A percentile compares a stretch with the other conserved stretches of the same genome.
Conservation (phyloP, 2,329 filamentous ascomycete species). For the Thyridium curvatum region DNA sequence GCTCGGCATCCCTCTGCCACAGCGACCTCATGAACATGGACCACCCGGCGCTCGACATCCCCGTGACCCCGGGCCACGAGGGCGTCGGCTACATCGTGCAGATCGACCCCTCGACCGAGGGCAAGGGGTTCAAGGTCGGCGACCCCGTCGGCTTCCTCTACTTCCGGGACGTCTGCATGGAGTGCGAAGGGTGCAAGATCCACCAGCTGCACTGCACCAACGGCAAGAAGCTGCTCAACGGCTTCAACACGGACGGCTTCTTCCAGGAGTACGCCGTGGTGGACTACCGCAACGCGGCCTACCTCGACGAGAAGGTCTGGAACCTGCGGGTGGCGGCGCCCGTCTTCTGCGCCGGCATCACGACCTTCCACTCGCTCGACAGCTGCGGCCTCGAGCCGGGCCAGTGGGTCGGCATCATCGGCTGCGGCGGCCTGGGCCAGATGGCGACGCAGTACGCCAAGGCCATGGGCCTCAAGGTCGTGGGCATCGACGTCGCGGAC, state of each 20-base stretch:
- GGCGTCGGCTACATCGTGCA: slow-evolving; percentile 34
- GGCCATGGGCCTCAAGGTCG: slow-evolving; percentile 34
- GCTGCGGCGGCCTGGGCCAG: slow-evolving; percentile 37
- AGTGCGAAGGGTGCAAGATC: slow-evolving; percentile 37
- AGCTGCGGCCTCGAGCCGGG: slow-evolving; percentile 25
- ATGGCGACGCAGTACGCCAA: slow-evolving; percentile 38
- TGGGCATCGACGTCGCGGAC: slow-evolving; percentile 37
- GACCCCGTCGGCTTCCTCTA: slow-evolving; percentile 39
- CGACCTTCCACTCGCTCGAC: slow-evolving; percentile 32
- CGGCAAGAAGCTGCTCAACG: slow-evolving; percentile 30
- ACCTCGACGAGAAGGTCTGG: slow-evolving; percentile 25
- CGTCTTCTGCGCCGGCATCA: slow-evolving; percentile 44
- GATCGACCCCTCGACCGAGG: slow-evolving; percentile 24
- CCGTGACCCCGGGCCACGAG: slow-evolving; percentile 33
- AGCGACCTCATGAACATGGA: slow-evolving; percentile 17
- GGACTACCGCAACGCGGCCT: slow-evolving; percentile 35
- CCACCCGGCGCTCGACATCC: slow-evolving; percentile 11
- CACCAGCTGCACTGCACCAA: slow-evolving; percentile 33
- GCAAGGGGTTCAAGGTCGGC: slow-evolving; percentile 32
- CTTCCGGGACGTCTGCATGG: slow-evolving; percentile 36
- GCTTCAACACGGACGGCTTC: slow-evolving; percentile 35
- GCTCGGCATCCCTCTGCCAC: slow-evolving; percentile 27
- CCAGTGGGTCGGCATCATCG: slow-evolving; percentile 34
- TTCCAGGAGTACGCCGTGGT: slow-evolving; percentile 40
- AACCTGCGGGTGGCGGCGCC: slow-evolving; percentile 29